Conservation (phyloP, 495 filamentous ascomycete genomes). For the Neurospora sp. region DNA sequence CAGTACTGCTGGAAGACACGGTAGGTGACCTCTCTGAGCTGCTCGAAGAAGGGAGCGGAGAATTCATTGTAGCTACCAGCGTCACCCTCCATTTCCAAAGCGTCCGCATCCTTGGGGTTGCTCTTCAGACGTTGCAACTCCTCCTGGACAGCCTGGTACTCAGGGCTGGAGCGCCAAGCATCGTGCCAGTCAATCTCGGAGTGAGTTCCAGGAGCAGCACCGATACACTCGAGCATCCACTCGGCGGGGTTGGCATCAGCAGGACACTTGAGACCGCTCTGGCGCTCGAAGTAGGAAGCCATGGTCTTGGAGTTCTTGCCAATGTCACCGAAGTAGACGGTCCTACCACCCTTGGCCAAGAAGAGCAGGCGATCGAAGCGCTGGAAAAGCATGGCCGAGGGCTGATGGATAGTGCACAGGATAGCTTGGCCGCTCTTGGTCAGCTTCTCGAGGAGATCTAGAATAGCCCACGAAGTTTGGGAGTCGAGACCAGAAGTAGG, state of each 20-base stretch:
- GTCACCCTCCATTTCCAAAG: slow-evolving; percentile 21
- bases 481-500: slow-evolving; percentile 77
- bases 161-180: slow-evolving; percentile 67
- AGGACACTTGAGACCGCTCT: slow-evolving; percentile 66
- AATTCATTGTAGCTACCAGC: slow-evolving; percentile 41
- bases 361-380: slow-evolving; percentile 86
- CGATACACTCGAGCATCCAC: slow-evolving; percentile 93
- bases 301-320: slow-evolving; percentile 67
- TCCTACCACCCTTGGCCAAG: slow-evolving; percentile 66
- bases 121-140: slow-evolving; percentile 61
- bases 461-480: slow-evolving; percentile 81
- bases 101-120: slow-evolving; percentile 40
- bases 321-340: slow-evolving; percentile 87
- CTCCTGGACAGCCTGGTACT: slow-evolving; percentile 54
- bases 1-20: slow-evolving; percentile 85
- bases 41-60: slow-evolving; percentile 43
- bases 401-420: slow-evolving; percentile 90
- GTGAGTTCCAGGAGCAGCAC: slow-evolving; percentile 72
- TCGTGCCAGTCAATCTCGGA: slow-evolving; percentile 74
- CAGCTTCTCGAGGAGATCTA: slow-evolving; percentile 67
- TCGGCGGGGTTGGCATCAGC: slow-evolving; percentile 80
- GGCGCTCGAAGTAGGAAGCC: slow-evolving; percentile 69
- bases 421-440: slow-evolving; percentile 78
- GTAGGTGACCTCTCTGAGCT: slow-evolving; percentile 43
- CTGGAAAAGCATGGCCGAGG: slow-evolving; percentile 81